Evolutionary conservation across 805 yeast species (phyloP).

Genomic region (Wickerhamomyces xylosicus): DNA sequence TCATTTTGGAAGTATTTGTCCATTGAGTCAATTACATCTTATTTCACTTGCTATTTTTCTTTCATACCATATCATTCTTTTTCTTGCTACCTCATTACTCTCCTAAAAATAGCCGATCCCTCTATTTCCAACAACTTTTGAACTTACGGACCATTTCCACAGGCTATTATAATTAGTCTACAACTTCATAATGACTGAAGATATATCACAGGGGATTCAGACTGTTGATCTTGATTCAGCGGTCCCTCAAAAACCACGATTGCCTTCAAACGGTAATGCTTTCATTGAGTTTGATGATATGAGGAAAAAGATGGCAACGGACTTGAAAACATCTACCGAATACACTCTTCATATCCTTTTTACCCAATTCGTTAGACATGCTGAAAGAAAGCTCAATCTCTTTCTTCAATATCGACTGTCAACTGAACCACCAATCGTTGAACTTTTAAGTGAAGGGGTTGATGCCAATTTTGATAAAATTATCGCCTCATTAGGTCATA

Average conservation of each 20-base stretch:
- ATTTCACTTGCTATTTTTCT: too few species aligned
- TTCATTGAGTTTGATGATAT: slow-evolving; percentile 16
- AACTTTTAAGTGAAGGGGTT: slow-evolving; percentile 72
- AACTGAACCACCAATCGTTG: slow-evolving; percentile 71
- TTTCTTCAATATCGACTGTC: slow-evolving; percentile 57
- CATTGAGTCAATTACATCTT: too few species aligned
- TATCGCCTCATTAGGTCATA: slow-evolving; percentile 78
- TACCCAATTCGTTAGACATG: slow-evolving; percentile 89
- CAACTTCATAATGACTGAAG: not conserved
- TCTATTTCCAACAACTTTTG: too few species aligned
- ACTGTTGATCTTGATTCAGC: not conserved
- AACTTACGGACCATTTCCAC: too few species aligned
- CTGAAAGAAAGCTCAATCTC: slow-evolving; percentile 74
- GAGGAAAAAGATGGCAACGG: slow-evolving; percentile 35
- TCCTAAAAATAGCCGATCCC: too few species aligned
- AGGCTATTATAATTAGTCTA: too few species aligned
- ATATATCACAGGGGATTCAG: not conserved
- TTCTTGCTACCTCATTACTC: too few species aligned
- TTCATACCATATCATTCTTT: too few species aligned
- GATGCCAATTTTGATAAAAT: slow-evolving; percentile 84
- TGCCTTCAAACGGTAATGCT: slow-evolving; percentile 12
- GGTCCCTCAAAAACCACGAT: slow-evolving; percentile 1
- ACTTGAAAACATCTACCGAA: slow-evolving; percentile 68
- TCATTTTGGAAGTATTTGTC: too few species aligned
- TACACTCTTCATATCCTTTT: slow-evolving; percentile 91